These are phyloP conservation scores for Lentinula raphanica DNA, from an alignment of 768 basidiomycete species.

Conservation along the genomic window DNA sequence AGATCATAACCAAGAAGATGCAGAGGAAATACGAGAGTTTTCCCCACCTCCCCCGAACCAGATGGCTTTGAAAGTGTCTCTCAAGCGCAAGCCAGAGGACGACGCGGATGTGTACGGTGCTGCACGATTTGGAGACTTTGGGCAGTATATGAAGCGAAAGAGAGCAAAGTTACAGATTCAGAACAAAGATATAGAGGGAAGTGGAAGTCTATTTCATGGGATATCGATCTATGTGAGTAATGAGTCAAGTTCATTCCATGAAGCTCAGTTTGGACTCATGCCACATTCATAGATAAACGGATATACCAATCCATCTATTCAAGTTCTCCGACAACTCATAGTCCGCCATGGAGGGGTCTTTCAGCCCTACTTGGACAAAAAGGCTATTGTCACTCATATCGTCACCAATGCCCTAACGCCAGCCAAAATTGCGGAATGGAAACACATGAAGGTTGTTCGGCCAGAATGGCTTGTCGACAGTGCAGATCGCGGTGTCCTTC, in stretches of 20 bases:
- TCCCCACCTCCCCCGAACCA: neutral
- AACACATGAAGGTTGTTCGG: slow-evolving; percentile 82
- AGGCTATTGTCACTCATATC: slow-evolving; percentile 79
- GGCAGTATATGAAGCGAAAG: slow-evolving; percentile 88
- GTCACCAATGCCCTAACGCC: slow-evolving; percentile 89
- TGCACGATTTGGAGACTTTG: slow-evolving; percentile 75
- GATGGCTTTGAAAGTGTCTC: slow-evolving; percentile 7
- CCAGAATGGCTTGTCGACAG: slow-evolving; percentile 90
- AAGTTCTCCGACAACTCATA: slow-evolving; percentile 76
- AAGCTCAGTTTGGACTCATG: neutral
- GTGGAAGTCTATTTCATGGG: slow-evolving; percentile 61
- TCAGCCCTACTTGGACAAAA: slow-evolving; percentile 79
- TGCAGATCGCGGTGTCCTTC: slow-evolving; percentile 54
- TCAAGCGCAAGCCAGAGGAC: slow-evolving; percentile 10
- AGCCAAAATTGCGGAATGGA: slow-evolving; percentile 83
- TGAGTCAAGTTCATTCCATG: too few species aligned
- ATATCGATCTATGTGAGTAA: slow-evolving; percentile 77
- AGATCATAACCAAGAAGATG: slow-evolving; percentile 18
- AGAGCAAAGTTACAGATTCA: slow-evolving; percentile 87
- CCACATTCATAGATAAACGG: slow-evolving; percentile 70
- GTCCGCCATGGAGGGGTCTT: slow-evolving; percentile 79
- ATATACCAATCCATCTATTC: slow-evolving; percentile 80
- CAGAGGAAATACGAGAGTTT: slow-evolving; percentile 5
- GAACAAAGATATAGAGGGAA: slow-evolving; percentile 40
- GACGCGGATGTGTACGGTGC: slow-evolving; percentile 64